Base-by-base conservation (phyloP, 352 stramenopile genomes). In the Phytophthora pini region DNA sequence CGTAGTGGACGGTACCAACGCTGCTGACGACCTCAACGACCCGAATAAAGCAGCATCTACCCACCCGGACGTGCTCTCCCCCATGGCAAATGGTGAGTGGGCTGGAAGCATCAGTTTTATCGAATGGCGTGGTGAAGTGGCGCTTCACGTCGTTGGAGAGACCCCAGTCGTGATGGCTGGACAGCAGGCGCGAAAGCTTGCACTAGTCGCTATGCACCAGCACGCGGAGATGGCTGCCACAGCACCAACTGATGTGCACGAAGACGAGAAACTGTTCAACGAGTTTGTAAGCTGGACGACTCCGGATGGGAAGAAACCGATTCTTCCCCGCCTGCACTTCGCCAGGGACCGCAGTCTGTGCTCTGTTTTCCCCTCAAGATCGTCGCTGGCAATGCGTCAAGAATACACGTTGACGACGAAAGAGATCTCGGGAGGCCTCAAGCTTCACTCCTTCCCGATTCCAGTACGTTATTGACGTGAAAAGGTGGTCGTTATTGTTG, bases 381-480 rank as follows among this genome's bases (percentile, higher is more conserved):
- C 68, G 4, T 60, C 79, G 13, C 32, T 82, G n/a, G 76, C 68
- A 9, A 90, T 96, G 83, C 80, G 80, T 20, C 84, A 93, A 49
- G 88, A 96, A 39, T 94, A 82, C 50, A 86, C 82, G 5, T 71
- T 96, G 26, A 87, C 86, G 49, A 96, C 88, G 1, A 96, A 93
- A 54, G 88, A 96, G 56, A 96, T 94, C 52, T 93, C 87, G 0
- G 86, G 87, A 20, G 88, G 86, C 3, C 65, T 96, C 5, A 86
- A 84, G 17, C 72, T 96, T 4, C 73, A 87, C 12, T 90, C 88
- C 3, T 96, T 96, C 58, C 88, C 88, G 0, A 87, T 96, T 61
- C 86, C 87, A 58, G 84, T 92, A 80, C 39, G 59, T 49, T 27
- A 41, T 47, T 38, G 29, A 15, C 1, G 36, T 40, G 47, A 1